Percentiles rank a stretch among this genome's conserved stretches.
Evolutionary conservation across 352 stramenopile species (phyloP).

Genomic region (Phytophthora boehmeriae): DNA sequence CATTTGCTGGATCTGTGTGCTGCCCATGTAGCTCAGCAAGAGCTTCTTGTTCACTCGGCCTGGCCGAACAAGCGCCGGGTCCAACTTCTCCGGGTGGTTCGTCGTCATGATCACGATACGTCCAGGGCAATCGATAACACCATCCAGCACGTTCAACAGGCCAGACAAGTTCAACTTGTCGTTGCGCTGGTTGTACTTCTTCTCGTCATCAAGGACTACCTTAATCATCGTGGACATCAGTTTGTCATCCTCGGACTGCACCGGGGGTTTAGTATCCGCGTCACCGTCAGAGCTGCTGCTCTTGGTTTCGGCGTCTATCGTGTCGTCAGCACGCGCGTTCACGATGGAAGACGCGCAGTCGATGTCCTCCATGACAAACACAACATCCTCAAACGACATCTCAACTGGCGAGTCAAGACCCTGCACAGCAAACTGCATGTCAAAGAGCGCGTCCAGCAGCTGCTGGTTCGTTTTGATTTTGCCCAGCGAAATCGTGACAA

Average conservation of each 20-base stretch:
- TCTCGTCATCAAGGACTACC: conserved; percentile 31
- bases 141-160: conserved; percentile 90
- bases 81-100: conserved; percentile 94
- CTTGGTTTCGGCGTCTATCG: conserved; percentile 49
- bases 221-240: conserved; percentile 45
- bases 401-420: conserved; percentile 64
- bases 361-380: conserved; percentile 92
- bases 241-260: conserved; percentile 32
- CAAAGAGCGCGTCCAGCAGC: conserved; percentile 82
- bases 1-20: conserved; percentile 51
- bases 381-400: conserved; percentile 79
- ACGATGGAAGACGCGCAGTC: conserved; percentile 82
- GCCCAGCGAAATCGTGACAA: conserved; percentile 62
- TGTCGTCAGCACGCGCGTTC: conserved; percentile 41
- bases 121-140: conserved; percentile 87
- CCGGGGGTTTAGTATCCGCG: conserved; percentile 2
- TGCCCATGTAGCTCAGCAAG: conserved; percentile 64
- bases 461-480: conserved; percentile 86
- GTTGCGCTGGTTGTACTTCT: conserved; percentile 33
- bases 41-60: conserved; percentile 92
- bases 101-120: conserved; percentile 94
- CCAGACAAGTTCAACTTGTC: conserved; percentile 81
- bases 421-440: conserved; percentile 58
- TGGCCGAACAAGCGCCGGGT: conserved; percentile 90
- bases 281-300: neutral